Conservation (phyloP, 2,329 filamentous ascomycete genomes). For the Trichophyton schoenleinii region DNA sequence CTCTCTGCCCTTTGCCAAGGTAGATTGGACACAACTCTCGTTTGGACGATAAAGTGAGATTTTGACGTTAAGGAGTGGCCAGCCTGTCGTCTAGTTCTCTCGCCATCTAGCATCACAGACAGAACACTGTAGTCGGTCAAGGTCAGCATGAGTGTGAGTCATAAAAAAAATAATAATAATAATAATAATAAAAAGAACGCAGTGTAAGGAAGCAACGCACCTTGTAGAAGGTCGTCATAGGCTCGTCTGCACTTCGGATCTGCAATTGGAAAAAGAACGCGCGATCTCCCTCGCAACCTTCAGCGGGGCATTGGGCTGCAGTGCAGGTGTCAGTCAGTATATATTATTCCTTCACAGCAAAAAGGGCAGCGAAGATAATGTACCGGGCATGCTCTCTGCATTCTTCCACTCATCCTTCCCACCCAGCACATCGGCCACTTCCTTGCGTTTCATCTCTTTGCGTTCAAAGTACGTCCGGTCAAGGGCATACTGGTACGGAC, state of each 20-base stretch:
- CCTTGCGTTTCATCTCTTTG: conserved; percentile 66
- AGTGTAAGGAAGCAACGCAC: conserved; percentile 29
- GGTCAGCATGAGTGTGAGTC: not conserved
- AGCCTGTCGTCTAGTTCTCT: conserved; percentile 30
- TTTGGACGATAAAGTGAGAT: too few relatives aligned
- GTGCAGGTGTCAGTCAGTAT: not conserved
- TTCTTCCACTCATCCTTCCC: conserved; percentile 83
- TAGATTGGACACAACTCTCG: not conserved
- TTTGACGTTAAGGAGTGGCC: too few relatives aligned
- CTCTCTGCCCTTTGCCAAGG: not conserved
- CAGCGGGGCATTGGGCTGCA: conserved; percentile 65
- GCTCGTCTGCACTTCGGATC: conserved; percentile 95
- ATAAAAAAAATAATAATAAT: too few relatives aligned
- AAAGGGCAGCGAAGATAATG: conserved; percentile 13
- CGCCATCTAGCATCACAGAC: conserved; percentile 36
- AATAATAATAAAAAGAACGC: too few relatives aligned
- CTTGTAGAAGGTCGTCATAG: conserved; percentile 94
- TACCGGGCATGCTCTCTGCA: conserved; percentile 63
- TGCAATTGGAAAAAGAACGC: conserved; percentile 95
- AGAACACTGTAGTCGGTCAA: conserved; percentile 29
- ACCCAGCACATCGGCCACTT: conserved; percentile 81
- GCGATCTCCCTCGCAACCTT: conserved; percentile 66
- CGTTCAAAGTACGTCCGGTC: conserved; percentile 70
- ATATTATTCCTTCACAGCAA: too few relatives aligned
- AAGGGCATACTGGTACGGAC: conserved; percentile 81